Conservation (phyloP, 352 stramenopile species). For the Pythium apleroticum region DNA sequence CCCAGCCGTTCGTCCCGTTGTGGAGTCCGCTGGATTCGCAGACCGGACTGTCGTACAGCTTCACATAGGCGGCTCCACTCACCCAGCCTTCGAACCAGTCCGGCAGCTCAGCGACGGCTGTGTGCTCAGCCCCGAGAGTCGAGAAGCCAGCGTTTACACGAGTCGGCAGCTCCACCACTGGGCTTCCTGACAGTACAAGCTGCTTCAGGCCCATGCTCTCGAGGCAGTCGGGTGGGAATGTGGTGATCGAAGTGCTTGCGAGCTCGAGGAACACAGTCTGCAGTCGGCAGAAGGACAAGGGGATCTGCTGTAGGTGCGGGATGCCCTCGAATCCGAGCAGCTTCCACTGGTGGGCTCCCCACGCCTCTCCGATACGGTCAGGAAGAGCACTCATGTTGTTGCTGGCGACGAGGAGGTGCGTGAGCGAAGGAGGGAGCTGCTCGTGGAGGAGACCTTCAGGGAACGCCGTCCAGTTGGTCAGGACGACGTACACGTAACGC, state of each 20-base stretch:
- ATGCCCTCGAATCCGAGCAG: not conserved
- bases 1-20: not conserved
- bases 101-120: not conserved
- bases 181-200: not conserved
- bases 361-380: not conserved
- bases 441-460: slow-evolving; percentile 1
- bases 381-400: slow-evolving; percentile 19
- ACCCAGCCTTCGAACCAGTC: not conserved
- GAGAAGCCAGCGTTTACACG: not conserved
- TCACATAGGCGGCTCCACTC: not conserved
- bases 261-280: not conserved
- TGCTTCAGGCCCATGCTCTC: not conserved
- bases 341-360: slow-evolving; percentile 8
- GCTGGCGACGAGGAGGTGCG: not conserved
- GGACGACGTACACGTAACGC: slow-evolving; percentile 9
- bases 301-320: not conserved
- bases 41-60: slow-evolving; percentile 1
- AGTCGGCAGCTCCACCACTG: not conserved
- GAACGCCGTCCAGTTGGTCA: slow-evolving; percentile 14
- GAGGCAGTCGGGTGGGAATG: not conserved
- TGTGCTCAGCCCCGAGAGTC: not conserved
- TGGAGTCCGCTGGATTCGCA: not conserved
- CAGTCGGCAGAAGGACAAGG: not conserved
- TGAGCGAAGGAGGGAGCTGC: not conserved
- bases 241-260: not conserved